A percentile compares a stretch with the other conserved stretches of the same genome.
Conservation (phyloP, 345 rosid genomes). For the Boechera divaricarpa region DNA sequence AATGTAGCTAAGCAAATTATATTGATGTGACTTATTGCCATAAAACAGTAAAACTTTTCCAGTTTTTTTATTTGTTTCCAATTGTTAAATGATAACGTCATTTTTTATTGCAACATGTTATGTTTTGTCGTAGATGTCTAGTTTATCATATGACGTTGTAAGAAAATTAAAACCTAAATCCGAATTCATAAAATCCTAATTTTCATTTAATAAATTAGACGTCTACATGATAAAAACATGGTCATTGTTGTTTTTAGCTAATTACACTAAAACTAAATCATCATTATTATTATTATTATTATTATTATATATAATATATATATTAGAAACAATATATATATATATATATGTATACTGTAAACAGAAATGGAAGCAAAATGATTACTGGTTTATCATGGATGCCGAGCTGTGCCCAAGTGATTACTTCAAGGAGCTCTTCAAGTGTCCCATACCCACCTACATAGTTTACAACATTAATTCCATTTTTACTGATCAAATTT, state of each 20-base stretch:
- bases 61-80: no score
- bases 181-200: no score
- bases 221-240: background rate
- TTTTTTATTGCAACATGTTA: background rate
- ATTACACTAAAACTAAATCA: background rate
- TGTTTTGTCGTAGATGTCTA: no score
- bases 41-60: background rate
- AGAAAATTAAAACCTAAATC: no score
- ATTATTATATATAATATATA: background rate
- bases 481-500: conserved; percentile 6
- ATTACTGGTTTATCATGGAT: conserved; percentile 85
- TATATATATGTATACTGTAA: background rate
- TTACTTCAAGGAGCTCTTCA: conserved; percentile 84
- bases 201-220: background rate
- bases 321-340: no score
- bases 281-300: no score
- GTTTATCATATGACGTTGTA: no score
- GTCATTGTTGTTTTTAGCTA: background rate
- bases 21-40: background rate
- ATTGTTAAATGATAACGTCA: no score
- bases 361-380: conserved; percentile 36
- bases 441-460: conserved; percentile 88
- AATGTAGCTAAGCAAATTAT: background rate
- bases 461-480: conserved; percentile 3
- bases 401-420: conserved; percentile 89